phyloP scores from a whole-genome alignment of 768 basidiomycete genomes.

The Paxillus involutus region DNA sequence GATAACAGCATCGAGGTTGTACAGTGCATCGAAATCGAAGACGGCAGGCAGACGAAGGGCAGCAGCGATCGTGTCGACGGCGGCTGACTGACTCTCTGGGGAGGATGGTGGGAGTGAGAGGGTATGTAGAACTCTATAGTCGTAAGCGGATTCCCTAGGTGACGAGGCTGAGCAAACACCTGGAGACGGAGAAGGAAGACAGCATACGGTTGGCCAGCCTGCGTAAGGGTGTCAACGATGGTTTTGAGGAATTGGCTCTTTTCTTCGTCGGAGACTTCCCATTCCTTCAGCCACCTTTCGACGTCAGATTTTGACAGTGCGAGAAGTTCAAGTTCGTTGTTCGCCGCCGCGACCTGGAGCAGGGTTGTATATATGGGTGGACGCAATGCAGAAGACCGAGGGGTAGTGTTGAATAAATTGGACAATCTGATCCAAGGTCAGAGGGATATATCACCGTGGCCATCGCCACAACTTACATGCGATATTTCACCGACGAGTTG shows the following conservation, averaged over 20 bases:
- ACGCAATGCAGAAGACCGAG: conserved; percentile 65
- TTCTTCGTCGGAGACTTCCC: conserved; percentile 62
- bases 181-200: neutral
- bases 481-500: conserved; percentile 65
- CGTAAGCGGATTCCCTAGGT: conserved; percentile 57
- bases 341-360: conserved; percentile 55
- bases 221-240: conserved; percentile 58
- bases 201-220: conserved; percentile 59
- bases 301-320: conserved; percentile 59
- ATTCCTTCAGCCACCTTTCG: conserved; percentile 78
- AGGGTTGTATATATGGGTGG: conserved; percentile 61
- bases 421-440: conserved; percentile 52
- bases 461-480: conserved; percentile 48
- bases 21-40: conserved; percentile 81
- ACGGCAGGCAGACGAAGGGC: conserved; percentile 64
- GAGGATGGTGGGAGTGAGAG: conserved; percentile 59
- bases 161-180: neutral
- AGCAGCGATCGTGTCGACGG: conserved; percentile 58
- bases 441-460: neutral
- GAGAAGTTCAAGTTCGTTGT: conserved; percentile 63
- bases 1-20: conserved; percentile 73
- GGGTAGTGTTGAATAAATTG: conserved; percentile 78
- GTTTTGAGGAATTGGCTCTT: conserved; percentile 66
- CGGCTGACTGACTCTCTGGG: conserved; percentile 49
- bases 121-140: conserved; percentile 63